Percentiles rank a stretch among this genome's conserved stretches.
phyloP scores from a whole-genome alignment of 805 yeast species.

The Torulaspora microellipsoides region DNA sequence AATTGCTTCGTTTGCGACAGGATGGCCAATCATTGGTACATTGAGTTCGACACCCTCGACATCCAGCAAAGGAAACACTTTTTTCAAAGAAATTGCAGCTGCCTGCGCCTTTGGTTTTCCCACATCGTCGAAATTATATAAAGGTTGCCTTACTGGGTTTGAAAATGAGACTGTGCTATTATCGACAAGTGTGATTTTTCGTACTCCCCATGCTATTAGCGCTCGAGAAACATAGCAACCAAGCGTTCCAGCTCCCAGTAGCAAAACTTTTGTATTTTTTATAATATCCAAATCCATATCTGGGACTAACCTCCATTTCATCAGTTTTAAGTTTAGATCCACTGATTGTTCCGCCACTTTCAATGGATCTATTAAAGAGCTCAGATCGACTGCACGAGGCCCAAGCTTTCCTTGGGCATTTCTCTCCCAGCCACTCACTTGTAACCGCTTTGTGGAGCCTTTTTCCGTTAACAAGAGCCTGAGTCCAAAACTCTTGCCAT shows the following conservation, averaged over 20 bases:
- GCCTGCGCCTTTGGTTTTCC: constrained; percentile 72
- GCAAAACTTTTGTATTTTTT: constrained; percentile 55
- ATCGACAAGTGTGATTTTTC: constrained; percentile 82
- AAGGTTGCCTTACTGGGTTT: constrained; percentile 92
- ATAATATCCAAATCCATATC: constrained; percentile 64
- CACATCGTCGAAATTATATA: constrained; percentile 79
- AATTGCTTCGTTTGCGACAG: constrained; percentile 51
- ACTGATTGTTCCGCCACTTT: constrained; percentile 88
- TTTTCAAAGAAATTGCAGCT: constrained; percentile 70
- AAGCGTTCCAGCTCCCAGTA: constrained; percentile 94
- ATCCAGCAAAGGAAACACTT: constrained; percentile 73
- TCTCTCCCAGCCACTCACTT: constrained; percentile 86
- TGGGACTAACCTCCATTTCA: constrained; percentile 97
- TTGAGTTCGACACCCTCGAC: constrained; percentile 61
- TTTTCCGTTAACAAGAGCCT: constrained; percentile 16
- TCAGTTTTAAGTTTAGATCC: constrained; percentile 80
- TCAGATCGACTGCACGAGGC: constrained; percentile 81
- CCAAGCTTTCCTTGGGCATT: constrained; percentile 65
- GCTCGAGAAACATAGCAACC: constrained; percentile 90
- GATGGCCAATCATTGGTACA: constrained; percentile 97
- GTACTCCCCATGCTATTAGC: constrained; percentile 91
- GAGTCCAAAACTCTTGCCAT: constrained; percentile 32
- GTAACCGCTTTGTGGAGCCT: constrained; percentile 30
- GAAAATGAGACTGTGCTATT: constrained; percentile 85
- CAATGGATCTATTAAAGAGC: constrained; percentile 72